These are phyloP conservation scores for Sequoiadendron giganteum DNA, from an alignment of 75 land plant genomes.

Conservation along the genomic window DNA sequence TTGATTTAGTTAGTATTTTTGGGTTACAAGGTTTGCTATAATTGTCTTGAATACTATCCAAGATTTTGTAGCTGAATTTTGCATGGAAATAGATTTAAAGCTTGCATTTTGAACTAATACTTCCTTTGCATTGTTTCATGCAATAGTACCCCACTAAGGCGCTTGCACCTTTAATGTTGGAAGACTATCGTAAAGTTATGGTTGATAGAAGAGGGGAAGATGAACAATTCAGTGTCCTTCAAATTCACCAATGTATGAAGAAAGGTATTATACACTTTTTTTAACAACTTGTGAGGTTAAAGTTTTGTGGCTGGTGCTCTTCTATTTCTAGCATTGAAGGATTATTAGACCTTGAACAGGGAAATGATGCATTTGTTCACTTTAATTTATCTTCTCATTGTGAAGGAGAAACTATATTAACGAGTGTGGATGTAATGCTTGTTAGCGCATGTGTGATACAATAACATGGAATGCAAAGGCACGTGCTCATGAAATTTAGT, in stretches of 20 bases:
- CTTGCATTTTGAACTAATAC: background rate
- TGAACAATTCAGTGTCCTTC: conserved; percentile 73
- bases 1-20: background rate
- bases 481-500: background rate
- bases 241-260: conserved; percentile 86
- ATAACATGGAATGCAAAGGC: background rate
- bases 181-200: conserved; percentile 91
- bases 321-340: background rate
- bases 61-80: background rate
- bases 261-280: conserved; percentile 55
- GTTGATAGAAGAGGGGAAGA: conserved; percentile 88
- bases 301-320: background rate
- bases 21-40: background rate
- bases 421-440: background rate
- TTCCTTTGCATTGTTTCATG: background rate
- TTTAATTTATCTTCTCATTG: background rate
- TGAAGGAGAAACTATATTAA: background rate
- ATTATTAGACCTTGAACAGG: background rate
- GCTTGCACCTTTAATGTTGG: conserved; percentile 90
- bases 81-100: background rate
- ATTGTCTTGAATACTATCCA: background rate
- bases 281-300: background rate
- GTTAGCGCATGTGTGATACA: background rate
- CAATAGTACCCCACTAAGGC: conserved; percentile 98
- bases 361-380: background rate